These are phyloP conservation scores for Inga laurina DNA, from an alignment of 306 rosid genomes.

Conservation along the genomic window DNA sequence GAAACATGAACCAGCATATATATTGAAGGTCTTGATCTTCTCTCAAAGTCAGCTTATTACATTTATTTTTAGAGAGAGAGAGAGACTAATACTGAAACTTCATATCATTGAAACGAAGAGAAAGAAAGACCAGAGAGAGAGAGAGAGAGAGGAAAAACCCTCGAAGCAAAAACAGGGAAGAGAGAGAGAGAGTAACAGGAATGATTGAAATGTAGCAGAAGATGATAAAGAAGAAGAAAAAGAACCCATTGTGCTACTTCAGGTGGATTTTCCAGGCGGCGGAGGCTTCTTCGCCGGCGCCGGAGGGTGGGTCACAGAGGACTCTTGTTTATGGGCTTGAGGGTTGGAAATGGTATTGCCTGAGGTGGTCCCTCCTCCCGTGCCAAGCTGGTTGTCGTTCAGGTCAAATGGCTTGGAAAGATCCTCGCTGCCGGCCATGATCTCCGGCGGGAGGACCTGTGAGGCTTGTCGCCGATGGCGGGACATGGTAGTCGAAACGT, in stretches of 20 bases:
- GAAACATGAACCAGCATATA: not conserved
- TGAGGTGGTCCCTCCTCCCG: not conserved
- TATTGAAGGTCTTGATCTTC: not conserved
- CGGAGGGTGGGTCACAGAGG: not conserved
- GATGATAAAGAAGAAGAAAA: not conserved
- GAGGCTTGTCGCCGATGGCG: conserved; percentile 35
- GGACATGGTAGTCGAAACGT: not conserved
- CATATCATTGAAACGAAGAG: not conserved
- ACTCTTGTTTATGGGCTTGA: not conserved
- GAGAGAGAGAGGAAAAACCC: not conserved
- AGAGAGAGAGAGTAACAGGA: not conserved
- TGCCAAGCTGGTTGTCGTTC: not conserved
- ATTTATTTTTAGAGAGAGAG: conserved; percentile 1
- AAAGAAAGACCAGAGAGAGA: not conserved
- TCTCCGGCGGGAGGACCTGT: conserved; percentile 22
- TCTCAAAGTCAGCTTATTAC: conserved; percentile 7
- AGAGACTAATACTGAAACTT: not conserved
- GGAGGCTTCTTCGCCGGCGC: conserved; percentile 32
- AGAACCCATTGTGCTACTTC: not conserved
- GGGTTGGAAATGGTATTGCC: not conserved
- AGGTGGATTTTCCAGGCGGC: conserved; percentile 16
- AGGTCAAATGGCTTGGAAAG: conserved; percentile 17
- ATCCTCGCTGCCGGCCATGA: conserved; percentile 20
- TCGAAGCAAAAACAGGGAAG: not conserved
- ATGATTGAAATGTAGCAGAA: not conserved